Conservation (phyloP, 768 basidiomycete species). For the Hirschioporus abietinus region DNA sequence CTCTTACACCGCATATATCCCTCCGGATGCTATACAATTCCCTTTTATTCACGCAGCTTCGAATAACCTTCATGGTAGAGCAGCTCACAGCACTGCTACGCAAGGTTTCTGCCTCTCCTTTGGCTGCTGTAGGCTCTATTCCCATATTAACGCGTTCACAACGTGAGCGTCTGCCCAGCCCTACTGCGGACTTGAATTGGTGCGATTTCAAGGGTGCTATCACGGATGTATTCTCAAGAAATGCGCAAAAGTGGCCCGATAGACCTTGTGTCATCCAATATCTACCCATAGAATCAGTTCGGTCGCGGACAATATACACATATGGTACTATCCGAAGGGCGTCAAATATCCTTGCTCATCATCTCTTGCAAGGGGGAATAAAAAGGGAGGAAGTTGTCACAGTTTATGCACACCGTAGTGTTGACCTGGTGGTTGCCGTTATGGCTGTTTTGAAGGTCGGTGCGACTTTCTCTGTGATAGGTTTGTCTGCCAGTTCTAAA, state of each 20-base stretch:
- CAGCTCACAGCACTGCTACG: conserved; percentile 79
- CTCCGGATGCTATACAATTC: conserved; percentile 92
- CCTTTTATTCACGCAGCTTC: conserved; percentile 74
- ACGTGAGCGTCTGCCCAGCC: conserved; percentile 67
- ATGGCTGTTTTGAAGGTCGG: conserved; percentile 96
- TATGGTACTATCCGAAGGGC: conserved; percentile 81
- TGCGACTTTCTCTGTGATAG: conserved; percentile 95
- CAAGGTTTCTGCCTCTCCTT: conserved; percentile 61
- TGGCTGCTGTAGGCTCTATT: conserved; percentile 69
- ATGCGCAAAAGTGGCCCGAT: conserved; percentile 76
- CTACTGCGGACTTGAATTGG: conserved; percentile 89
- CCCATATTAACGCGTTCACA: conserved; percentile 75
- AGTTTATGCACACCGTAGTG: conserved; percentile 94
- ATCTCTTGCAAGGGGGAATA: conserved; percentile 80
- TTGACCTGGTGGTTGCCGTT: conserved; percentile 94
- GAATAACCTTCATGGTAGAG: conserved; percentile 76
- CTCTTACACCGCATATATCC: conserved; percentile 69
- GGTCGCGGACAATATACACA: conserved; percentile 49
- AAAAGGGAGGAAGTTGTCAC: conserved; percentile 95
- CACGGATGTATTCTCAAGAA: conserved; percentile 87
- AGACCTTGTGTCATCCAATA: conserved; percentile 88
- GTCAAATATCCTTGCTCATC: conserved; percentile 85
- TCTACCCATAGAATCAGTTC: conserved; percentile 34
- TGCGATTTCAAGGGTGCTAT: conserved; percentile 97
- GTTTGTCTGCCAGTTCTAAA: conserved; percentile 37